A percentile compares a stretch with the other conserved stretches of the same genome.
These are phyloP conservation scores for Blastobotrys buckinghamii DNA, from an alignment of 1,139 yeast genomes.

Conservation along the genomic window DNA sequence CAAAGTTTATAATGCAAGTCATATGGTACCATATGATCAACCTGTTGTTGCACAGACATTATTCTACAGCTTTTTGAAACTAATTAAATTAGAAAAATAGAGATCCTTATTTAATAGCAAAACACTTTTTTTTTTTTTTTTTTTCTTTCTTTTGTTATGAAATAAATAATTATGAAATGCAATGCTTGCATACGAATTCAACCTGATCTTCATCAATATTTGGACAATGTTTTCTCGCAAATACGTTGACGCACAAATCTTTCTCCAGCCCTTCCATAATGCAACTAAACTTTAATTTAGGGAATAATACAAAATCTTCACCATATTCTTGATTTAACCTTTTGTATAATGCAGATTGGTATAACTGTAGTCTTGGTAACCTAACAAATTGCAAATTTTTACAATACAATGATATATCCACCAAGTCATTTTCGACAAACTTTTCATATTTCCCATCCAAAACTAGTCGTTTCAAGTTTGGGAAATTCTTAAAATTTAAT, in stretches of 20 bases:
- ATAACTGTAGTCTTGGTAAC: neutral
- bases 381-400: neutral
- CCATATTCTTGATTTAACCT: neutral
- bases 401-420: neutral
- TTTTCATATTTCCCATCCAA: neutral
- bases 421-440: neutral
- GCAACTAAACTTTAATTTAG: neutral
- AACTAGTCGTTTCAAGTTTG: neutral
- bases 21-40: slow-evolving; percentile 90
- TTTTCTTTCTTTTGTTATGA: too few relatives aligned
- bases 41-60: slow-evolving; percentile 68
- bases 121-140: neutral
- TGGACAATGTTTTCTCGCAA: neutral
- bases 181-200: neutral
- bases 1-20: slow-evolving; percentile 69
- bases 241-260: neutral
- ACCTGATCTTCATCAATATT: neutral
- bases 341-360: neutral
- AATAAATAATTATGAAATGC: neutral
- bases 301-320: neutral
- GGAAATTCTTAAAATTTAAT: neutral
- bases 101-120: neutral
- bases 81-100: neutral
- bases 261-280: neutral
- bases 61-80: slow-evolving; percentile 16